Evolutionary conservation across 1,284 basidiomycete genomes (phyloP).

Genomic region (Ustilago curta): DNA sequence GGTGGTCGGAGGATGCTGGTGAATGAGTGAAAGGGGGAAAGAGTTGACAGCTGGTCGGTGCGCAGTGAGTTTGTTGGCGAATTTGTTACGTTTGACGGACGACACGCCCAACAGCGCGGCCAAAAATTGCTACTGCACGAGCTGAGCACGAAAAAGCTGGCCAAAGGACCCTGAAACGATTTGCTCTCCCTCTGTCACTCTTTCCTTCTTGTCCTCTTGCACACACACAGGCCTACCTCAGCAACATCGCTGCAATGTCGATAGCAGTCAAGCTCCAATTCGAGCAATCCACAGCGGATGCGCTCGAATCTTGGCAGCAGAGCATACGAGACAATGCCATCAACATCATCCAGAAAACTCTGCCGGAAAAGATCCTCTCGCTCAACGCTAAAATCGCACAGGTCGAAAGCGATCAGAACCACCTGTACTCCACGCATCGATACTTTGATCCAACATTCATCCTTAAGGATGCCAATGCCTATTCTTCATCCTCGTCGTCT

Average conservation of each 20-base stretch:
- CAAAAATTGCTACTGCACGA: too few relatives aligned
- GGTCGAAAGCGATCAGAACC: conserved; percentile 26
- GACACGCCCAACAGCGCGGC: too few relatives aligned
- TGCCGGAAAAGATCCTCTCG: conserved; percentile 46
- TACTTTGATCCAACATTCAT: conserved; percentile 36
- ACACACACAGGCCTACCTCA: background rate
- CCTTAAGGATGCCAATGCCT: conserved; percentile 25
- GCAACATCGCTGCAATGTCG: conserved; percentile 23
- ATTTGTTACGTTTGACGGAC: too few relatives aligned
- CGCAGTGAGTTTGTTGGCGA: too few relatives aligned
- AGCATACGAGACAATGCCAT: conserved; percentile 37
- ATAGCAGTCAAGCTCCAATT: conserved; percentile 39
- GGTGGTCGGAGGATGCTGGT: too few relatives aligned
- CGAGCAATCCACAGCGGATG: conserved; percentile 35
- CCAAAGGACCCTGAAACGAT: too few relatives aligned
- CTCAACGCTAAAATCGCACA: conserved; percentile 41
- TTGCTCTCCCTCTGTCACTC: background rate
- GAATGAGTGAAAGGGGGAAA: too few relatives aligned
- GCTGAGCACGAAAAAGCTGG: too few relatives aligned
- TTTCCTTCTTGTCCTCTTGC: background rate
- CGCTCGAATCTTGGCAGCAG: conserved; percentile 47
- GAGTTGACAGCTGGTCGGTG: too few relatives aligned
- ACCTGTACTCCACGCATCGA: conserved; percentile 31
- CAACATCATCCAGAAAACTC: conserved; percentile 44
- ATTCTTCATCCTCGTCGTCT: conserved; percentile 14